Percentiles rank a stretch among this genome's conserved stretches.
Conservation (phyloP, 352 stramenopile genomes). For the Aphanomyces euteiches region DNA sequence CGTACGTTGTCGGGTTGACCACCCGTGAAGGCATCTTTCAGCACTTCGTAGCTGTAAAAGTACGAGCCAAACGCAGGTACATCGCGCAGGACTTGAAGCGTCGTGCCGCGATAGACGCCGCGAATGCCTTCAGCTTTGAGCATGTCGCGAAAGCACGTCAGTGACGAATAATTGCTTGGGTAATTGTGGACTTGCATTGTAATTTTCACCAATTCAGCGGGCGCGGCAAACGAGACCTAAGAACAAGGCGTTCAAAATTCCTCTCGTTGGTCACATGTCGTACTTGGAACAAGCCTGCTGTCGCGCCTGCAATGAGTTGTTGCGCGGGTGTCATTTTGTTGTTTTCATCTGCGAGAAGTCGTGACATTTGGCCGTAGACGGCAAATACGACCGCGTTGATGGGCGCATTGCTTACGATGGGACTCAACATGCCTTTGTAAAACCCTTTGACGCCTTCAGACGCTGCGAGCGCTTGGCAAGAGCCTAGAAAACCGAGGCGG, state of each 20-base stretch:
- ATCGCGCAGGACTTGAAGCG: constrained; percentile 61
- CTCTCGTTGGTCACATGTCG: no score
- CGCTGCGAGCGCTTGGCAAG: constrained; percentile 46
- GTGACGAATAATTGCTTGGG: constrained; percentile 43
- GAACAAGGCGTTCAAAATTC: no score
- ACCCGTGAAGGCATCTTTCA: constrained; percentile 54
- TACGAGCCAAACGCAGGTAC: constrained; percentile 76
- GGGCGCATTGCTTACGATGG: constrained; percentile 73
- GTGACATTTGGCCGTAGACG: constrained; percentile 60
- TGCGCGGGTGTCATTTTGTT: constrained; percentile 39
- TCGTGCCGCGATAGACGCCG: constrained; percentile 63
- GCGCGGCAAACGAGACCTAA: constrained; percentile 53
- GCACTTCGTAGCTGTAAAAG: constrained; percentile 74
- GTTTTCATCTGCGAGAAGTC: constrained; percentile 42
- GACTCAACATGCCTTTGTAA: constrained; percentile 70
- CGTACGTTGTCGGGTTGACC: constrained; percentile 43
- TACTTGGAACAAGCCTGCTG: constrained; percentile 59
- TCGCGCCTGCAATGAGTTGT: constrained; percentile 58
- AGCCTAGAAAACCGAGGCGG: constrained; percentile 41
- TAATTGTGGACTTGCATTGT: constrained; percentile 68
- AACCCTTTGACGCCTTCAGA: constrained; percentile 61
- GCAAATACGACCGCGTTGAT: constrained; percentile 87
- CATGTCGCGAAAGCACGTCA: constrained; percentile 47
- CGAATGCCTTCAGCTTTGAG: constrained; percentile 40
- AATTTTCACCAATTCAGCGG: constrained; percentile 81